Evolutionary conservation across 495 filamentous ascomycete species (phyloP), one percentile per base, ranked within the genome.

Genomic region (Podospora conica): DNA sequence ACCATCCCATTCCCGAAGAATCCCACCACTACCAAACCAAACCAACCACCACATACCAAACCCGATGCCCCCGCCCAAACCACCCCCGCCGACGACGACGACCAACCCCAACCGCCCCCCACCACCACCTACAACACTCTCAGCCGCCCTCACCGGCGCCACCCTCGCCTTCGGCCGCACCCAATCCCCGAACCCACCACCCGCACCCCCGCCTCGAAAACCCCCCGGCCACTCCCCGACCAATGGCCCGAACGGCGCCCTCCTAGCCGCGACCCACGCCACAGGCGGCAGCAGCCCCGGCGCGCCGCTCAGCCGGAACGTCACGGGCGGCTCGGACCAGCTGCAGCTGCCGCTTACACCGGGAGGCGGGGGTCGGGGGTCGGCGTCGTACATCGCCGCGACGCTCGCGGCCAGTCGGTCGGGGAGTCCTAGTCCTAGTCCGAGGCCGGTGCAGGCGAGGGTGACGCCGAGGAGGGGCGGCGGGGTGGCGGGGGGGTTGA

Each of bases 381-480:
- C 83, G 20, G 76, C 82, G 6, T 85, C 83, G 9, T 80, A 82
- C 57, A 82, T 86, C 67, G 85, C 85, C 9, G 84, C 85, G 4
- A 83, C 80, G 8, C 74, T 85, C 23, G 85, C 84, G 15, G 82
- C 80, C n/a, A 84, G 82, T 65, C 78, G 84, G 70, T 81, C 80
- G 5, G 74, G 72, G 7, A 78, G 78, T 58, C 76, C 79, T 0
- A 78, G 67, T 62, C 76, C 77, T n/a, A 74, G 76, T 28, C 60
- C 67, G 9, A 68, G 74, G 9, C 24, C 31, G 61, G 33, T 2
- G 23, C 63, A 69, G 60, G 61, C 62, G 29, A 60, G 67, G 27
- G 57, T 68, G 3, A 58, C 57, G 9, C 72, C 71, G 59, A 69
- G 76, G 61, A 62, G 61, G 23, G 75, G 71, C 69, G 18, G 60